phyloP scores from a whole-genome alignment of 2,329 filamentous ascomycete species.

The Neonectria hederae region DNA sequence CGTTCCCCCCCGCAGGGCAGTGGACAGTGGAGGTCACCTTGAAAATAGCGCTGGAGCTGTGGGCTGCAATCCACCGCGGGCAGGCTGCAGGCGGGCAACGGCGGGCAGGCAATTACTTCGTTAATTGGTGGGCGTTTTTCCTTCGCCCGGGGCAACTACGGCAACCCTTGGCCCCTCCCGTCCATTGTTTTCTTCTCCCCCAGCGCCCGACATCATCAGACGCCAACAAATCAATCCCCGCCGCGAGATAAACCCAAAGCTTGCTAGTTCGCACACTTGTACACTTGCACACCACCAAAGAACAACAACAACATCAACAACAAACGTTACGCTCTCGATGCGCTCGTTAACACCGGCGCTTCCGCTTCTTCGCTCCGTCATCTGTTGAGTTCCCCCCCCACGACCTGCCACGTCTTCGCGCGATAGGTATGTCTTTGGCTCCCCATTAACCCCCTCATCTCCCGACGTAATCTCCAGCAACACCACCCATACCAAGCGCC shows the following conservation, averaged over 20 bases:
- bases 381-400: constrained; percentile 13
- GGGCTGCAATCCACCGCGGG: constrained; percentile 15
- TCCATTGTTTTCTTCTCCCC: constrained; percentile 28
- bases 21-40: neutral
- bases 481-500: constrained; percentile 23
- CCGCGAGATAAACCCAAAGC: constrained; percentile 27
- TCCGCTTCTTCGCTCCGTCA: constrained; percentile 26
- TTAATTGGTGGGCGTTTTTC: neutral
- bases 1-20: neutral
- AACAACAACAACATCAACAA: constrained; percentile 25
- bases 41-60: neutral
- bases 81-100: neutral
- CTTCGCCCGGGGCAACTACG: constrained; percentile 37
- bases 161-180: constrained; percentile 28
- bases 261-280: constrained; percentile 12
- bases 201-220: constrained; percentile 32
- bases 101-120: neutral
- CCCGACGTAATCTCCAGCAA: constrained; percentile 20
- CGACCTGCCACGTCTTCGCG: constrained; percentile 30
- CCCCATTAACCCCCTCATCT: constrained; percentile 20
- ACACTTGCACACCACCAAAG: constrained; percentile 28
- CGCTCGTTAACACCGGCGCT: constrained; percentile 30
- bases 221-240: constrained; percentile 14
- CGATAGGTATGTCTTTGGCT: constrained; percentile 33
- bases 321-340: constrained; percentile 34